Evolutionary conservation across 1,139 yeast genomes (phyloP), one percentile per base, ranked within the genome.

Genomic region (Meyerozyma carpophila): DNA sequence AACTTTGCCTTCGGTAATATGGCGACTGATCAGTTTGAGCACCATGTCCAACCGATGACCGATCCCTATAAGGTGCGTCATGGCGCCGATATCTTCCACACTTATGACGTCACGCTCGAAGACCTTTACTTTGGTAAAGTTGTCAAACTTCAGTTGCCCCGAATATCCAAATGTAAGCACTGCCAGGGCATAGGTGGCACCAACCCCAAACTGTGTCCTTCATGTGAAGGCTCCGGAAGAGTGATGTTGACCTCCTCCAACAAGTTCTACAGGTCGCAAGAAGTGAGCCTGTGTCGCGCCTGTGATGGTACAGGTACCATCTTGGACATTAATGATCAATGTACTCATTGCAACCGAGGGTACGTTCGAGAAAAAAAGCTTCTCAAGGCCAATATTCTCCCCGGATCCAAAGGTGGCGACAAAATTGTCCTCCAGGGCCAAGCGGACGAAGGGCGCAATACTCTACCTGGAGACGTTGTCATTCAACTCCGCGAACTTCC

Each of bases 391-490:
- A 59, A 73, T 42, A 44, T 52, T 11, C 49, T 50, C 5, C 55
- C 55, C 3, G 55, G 55, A 10, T 43, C 51, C 11, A 47, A 47
- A 11, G 42, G 46, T 32, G 81, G 82, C 0, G 79, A 79, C 48
- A 63, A 67, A 42, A 71, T 82, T 20, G 62, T 79, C 1, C 59
- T 82, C 16, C 67, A 71, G 20, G 78, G 81, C 3, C 83, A 78
- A 50, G 86, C 82, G 0, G 90, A 84, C 52, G 85, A 82, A 56
- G 84, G 82, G 0, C 62, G 75, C 31, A 70, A 73, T 49, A 64
- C 79, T 2, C 62, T 75, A 1, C 86, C 90, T 0, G 91, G 91
- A 3, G 87, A 84, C 57, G 82, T 84, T 8, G 63, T 82, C 2
- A 75, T 84, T 5, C 67, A 65, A 40, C 49, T 72, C 37, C 58